Conservation (phyloP, 179 eudicot species). For the Vitellaria paradoxa region DNA sequence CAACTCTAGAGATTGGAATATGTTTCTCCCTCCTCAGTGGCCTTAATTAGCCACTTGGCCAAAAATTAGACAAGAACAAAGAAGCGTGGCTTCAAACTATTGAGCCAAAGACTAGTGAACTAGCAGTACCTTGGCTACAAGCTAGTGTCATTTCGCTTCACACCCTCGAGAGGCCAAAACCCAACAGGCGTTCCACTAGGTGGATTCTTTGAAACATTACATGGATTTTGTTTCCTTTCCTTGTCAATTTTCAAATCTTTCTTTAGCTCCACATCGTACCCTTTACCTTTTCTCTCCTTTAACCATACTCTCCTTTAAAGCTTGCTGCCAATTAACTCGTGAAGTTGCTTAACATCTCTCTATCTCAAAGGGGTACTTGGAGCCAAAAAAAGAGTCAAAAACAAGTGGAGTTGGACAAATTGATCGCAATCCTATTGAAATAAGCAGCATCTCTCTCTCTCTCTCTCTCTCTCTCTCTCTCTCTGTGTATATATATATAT, state of each 20-base stretch:
- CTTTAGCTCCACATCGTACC: neutral
- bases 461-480: no score
- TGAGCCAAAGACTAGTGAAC: neutral
- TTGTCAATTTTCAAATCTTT: neutral
- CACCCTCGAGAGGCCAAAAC: neutral
- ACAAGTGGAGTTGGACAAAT: no score
- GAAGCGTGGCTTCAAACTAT: neutral
- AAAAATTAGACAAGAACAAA: neutral
- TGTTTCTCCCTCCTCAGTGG: neutral
- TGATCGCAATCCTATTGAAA: no score
- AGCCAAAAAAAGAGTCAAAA: neutral
- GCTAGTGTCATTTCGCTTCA: constrained; percentile 8
- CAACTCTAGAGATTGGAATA: neutral
- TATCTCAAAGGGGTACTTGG: neutral
- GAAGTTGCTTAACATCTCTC: neutral
- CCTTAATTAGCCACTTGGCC: neutral
- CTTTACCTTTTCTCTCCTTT: neutral
- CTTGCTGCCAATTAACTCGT: constrained; percentile 3
- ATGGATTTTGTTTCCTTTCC: neutral
- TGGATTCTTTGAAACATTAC: neutral
- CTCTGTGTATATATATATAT: no score
- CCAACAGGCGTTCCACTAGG: neutral
- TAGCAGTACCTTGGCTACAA: neutral
- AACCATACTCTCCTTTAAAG: no score
- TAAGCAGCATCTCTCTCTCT: no score